phyloP scores from a whole-genome alignment of 352 stramenopile species.

The Discostella stelligera region DNA sequence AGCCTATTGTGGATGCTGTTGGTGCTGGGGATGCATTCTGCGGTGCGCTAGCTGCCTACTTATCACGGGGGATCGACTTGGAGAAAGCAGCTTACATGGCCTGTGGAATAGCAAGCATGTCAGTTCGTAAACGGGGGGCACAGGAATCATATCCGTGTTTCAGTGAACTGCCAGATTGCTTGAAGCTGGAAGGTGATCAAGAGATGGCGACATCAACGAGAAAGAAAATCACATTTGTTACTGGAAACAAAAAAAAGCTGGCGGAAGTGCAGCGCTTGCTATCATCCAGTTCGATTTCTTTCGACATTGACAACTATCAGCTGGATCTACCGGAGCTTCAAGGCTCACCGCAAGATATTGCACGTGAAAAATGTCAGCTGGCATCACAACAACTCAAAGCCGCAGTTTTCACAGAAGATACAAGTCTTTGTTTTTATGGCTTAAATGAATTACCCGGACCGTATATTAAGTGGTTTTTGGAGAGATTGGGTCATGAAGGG shows the following conservation, averaged over 20 bases:
- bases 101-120: slow-evolving; percentile 78
- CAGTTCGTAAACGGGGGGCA: slow-evolving; percentile 68
- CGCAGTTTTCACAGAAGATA: slow-evolving; percentile 91
- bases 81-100: slow-evolving; percentile 57
- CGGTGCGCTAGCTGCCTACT: slow-evolving; percentile 72
- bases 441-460: slow-evolving; percentile 91
- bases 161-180: slow-evolving; percentile 63
- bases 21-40: slow-evolving; percentile 83
- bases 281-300: slow-evolving; percentile 77
- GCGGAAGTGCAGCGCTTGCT: slow-evolving; percentile 77
- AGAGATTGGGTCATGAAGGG: slow-evolving; percentile 89
- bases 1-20: slow-evolving; percentile 76
- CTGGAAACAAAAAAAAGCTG: slow-evolving; percentile 86
- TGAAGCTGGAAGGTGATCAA: slow-evolving; percentile 47
- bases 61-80: slow-evolving; percentile 62
- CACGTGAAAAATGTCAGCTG: slow-evolving; percentile 91
- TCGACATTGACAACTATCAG: slow-evolving; percentile 89
- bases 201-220: neutral
- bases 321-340: slow-evolving; percentile 97
- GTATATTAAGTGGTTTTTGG: slow-evolving; percentile 99
- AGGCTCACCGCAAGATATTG: slow-evolving; percentile 90
- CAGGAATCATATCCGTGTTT: slow-evolving; percentile 65
- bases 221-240: slow-evolving; percentile 83
- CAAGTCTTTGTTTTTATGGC: slow-evolving; percentile 95
- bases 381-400: slow-evolving; percentile 83